Base-by-base conservation (phyloP, 1,284 basidiomycete species). In the Heliocybe sulcata region DNA sequence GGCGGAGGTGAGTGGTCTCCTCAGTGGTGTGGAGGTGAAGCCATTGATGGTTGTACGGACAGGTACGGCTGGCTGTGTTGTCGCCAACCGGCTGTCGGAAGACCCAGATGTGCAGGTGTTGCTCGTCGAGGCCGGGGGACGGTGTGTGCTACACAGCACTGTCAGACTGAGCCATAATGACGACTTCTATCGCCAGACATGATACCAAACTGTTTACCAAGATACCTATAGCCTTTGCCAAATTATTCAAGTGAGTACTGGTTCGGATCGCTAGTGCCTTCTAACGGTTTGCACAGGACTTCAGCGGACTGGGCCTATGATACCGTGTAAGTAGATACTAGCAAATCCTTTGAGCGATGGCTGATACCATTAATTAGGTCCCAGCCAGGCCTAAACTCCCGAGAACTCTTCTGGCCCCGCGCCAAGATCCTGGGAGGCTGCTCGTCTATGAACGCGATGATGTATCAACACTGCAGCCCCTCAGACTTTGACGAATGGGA, bases 401-500 rank as follows among this genome's bases (percentile, higher is more conserved):
- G 47, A 4, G 20, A 20, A 22, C 47, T 49, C 47, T 49, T 49
- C 20, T 49, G 27, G 48, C 57, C 57, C 14, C 47, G 53, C 20
- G 86, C 71, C 1, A 85, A 82, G 63, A 69, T 87, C 63, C 72
- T 88, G 0, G 85, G 85, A 38, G 86, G 85, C 64, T 88, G 85
- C 85, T 82, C 82, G 8, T 77, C 82, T 16, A 78, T 84, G 53
- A 87, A 87, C 57, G 85, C 83, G 0, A 76, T 80, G 66, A 81
- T 87, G 83, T 85, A 80, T 54, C 86, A 88, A 19, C 79, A 80
- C 42, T 83, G 85, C 20, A 75, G 81, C 4, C 83, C 86, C 0
- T 78, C 78, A 0, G 87, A 89, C 62, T 88, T 80, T 58, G 82
- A 87, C 59, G 77, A 87, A 63, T 87, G 84, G 79, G 82, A 78